Evolutionary conservation across 2,329 filamentous ascomycete genomes (phyloP), one percentile per base, ranked within the genome.

Genomic region (Domatiomyces globalis): DNA sequence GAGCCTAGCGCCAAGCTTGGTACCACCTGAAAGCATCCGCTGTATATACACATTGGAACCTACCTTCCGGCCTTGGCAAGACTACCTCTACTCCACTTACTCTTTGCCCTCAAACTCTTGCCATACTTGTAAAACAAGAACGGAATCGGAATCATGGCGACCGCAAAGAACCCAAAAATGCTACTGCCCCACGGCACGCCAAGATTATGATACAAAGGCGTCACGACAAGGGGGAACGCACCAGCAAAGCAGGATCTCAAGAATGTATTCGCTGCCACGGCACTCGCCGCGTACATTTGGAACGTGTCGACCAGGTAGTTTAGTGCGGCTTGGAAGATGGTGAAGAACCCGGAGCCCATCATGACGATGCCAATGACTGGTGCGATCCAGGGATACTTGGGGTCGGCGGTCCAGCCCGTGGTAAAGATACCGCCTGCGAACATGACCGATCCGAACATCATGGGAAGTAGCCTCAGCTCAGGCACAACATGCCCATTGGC

Each of bases 361-460:
- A 66, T 22, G 61, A 43, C 63, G 18, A 63, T 59, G 4, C 67
- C 68, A 6, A 66, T 63, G 29, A 69, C 61, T 45, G 63, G 63
- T 6, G 60, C 67, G 48, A 70, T 66, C 66, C 66, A 58, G 63
- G 66, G 47, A 54, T 7, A 61, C 60, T 54, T 49, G 2, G 54
- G 55, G 51, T 69, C 72, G 43, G 76, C 73, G 1, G 77, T 78
- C 77, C 77, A 80, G 0, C 76, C 77, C 49, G 79, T 75, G 74
- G 76, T 77, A 63, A 80, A 79, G 4, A 80, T 66, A 6, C 76
- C 73, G 39, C 76, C 62, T 0, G 79, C 77, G 43, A 83, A 69
- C 17, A 67, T 64, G 42, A 77, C 66, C 51, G 68, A 71, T 20
- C 73, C 73, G 2, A 74, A 55, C 58, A 77, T 73, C 51, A 69